Percentiles rank a stretch among this genome's conserved stretches.
phyloP scores from a whole-genome alignment of 805 yeast genomes.

The Debaryomyces castellii region DNA sequence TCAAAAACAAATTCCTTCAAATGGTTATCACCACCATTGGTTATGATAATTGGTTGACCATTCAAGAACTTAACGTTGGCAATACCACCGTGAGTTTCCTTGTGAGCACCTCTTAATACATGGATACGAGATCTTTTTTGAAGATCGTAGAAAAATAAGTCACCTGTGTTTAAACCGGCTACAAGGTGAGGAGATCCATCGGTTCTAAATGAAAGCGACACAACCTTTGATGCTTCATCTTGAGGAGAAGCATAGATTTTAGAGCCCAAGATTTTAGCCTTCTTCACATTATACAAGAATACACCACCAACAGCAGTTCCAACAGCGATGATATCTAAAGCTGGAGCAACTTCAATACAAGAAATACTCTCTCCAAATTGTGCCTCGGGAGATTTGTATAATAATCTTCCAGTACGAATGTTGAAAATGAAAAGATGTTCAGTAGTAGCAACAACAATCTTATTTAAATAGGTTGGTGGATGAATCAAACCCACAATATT shows the following conservation, averaged over 20 bases:
- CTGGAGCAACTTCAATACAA: conserved; percentile 81
- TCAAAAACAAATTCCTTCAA: conserved; percentile 91
- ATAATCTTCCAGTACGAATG: conserved; percentile 69
- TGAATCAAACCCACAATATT: conserved; percentile 69
- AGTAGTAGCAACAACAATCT: conserved; percentile 79
- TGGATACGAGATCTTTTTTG: conserved; percentile 73
- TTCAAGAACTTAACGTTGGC: conserved; percentile 71
- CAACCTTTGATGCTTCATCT: conserved; percentile 41
- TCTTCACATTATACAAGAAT: conserved; percentile 63
- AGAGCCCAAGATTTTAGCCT: conserved; percentile 49
- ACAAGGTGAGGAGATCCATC: conserved; percentile 86
- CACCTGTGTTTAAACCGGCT: conserved; percentile 77
- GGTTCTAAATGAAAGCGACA: conserved; percentile 81
- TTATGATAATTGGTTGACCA: conserved; percentile 88
- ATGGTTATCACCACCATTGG: conserved; percentile 89
- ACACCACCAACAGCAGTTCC: conserved; percentile 73
- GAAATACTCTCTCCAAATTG: conserved; percentile 56
- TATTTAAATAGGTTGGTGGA: conserved; percentile 90
- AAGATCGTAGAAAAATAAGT: conserved; percentile 81
- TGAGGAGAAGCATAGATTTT: conserved; percentile 49
- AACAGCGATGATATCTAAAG: conserved; percentile 75
- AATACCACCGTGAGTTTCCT: conserved; percentile 74
- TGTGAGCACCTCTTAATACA: conserved; percentile 68
- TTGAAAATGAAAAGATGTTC: conserved; percentile 63
- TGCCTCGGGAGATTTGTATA: conserved; percentile 51